Evolutionary conservation across 2,329 filamentous ascomycete species (phyloP), one percentile per base, ranked within the genome.

Genomic region (Grosmannia clavigera): DNA sequence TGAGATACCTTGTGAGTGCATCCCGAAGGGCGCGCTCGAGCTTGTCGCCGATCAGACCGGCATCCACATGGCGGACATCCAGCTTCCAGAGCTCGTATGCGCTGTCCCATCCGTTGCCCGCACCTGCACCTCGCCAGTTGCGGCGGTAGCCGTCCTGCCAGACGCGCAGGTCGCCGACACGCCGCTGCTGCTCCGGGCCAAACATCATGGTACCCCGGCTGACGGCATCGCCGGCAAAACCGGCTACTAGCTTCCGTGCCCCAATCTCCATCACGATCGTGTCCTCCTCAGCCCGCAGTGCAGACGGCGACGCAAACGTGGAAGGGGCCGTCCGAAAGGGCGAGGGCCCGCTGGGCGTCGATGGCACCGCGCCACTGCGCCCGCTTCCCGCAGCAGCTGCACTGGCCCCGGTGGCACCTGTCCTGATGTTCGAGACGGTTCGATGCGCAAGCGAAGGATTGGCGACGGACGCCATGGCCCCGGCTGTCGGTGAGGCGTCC

Each of bases 1-100:
- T 76, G 27, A 88, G 73, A 66, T 81, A 79, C 79, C 87, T 92
- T 64, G 86, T 87, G 69, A 94, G 92, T 12, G 88, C 86, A 66
- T 92, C 88, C 58, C 91, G 81, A 67, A 97, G 73, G 7, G 86
- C 83, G 58, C 91, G 81, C 71, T 96, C 94, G 58, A 99, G 79
- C 72, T 88, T 92, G 70, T 97, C 92, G 64, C 87, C 84, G 0
- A 96, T 82, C 55, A 97, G 74, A 0, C 86, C 90, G 61, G 96
- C 70, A 68, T 97, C 89, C 14, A 88, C 70, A 11, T 82, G 77
- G 58, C 85, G 80, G 62, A 95, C 67, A 69, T 97, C 89, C 66
- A 83, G 80, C 60, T 80, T 80, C 86, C 92, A 99, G 50, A 97
- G 76, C 75, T 96, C 85, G 65, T 83, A 75, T 11, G 84, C 81